These are phyloP conservation scores for Selaginella tamariscina DNA, from an alignment of 75 land plant genomes.

Conservation along the genomic window DNA sequence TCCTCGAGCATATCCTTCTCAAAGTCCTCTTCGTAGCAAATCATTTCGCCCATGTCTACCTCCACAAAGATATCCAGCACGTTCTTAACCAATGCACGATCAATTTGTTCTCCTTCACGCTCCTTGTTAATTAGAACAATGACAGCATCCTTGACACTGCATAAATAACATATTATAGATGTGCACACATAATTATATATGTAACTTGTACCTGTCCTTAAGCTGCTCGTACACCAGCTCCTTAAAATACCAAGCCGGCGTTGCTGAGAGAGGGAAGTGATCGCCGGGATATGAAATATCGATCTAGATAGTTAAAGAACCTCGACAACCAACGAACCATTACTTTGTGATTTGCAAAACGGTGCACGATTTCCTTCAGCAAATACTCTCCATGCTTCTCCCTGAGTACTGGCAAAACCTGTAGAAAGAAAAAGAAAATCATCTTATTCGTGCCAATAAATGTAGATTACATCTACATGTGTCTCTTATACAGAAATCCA, in stretches of 20 bases:
- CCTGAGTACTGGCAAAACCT: slow-evolving; percentile 69
- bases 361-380: background rate
- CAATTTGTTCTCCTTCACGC: slow-evolving; percentile 5
- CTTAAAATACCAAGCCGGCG: background rate
- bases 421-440: background rate
- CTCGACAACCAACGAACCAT: slow-evolving; percentile 4
- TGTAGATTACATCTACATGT: too few relatives aligned
- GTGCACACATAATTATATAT: too few relatives aligned
- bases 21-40: background rate
- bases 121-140: background rate
- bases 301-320: slow-evolving; percentile 12
- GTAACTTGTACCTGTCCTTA: too few relatives aligned
- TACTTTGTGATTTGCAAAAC: background rate
- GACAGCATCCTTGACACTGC: slow-evolving; percentile 5
- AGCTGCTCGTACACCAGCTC: slow-evolving; percentile 7
- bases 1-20: background rate
- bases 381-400: slow-evolving; percentile 25
- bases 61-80: slow-evolving; percentile 6
- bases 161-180: too few relatives aligned
- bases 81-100: slow-evolving; percentile 8
- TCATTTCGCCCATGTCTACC: slow-evolving; percentile 2
- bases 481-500: too few relatives aligned
- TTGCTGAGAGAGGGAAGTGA: slow-evolving; percentile 1
- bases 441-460: slow-evolving; percentile 27
- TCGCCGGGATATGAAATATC: background rate